Conservation (phyloP, 2,329 filamentous ascomycete genomes). For the Neospermospora avenae region DNA sequence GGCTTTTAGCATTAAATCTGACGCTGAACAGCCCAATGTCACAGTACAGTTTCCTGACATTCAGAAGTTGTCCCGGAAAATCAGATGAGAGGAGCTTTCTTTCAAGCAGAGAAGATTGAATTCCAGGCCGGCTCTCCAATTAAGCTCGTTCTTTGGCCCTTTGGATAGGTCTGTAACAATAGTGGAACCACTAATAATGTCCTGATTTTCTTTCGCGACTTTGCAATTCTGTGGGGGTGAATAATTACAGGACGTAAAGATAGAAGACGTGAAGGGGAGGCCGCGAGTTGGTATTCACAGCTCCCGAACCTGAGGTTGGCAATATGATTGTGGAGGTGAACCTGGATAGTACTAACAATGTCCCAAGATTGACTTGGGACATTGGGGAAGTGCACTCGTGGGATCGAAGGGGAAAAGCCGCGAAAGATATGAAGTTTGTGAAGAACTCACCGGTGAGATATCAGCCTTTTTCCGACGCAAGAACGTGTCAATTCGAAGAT, state of each 20-base stretch:
- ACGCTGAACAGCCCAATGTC: not conserved
- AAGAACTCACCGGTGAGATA: not conserved
- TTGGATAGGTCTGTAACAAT: not conserved
- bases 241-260: no score
- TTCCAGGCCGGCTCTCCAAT: not conserved
- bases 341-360: not conserved
- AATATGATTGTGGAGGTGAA: not conserved
- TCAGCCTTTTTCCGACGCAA: not conserved
- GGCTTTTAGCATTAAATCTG: not conserved
- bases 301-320: not conserved
- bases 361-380: not conserved
- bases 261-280: not conserved
- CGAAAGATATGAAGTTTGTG: not conserved
- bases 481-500: not conserved
- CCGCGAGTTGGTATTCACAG: not conserved
- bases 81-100: not conserved
- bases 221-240: not conserved
- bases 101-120: not conserved
- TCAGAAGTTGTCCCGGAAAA: not conserved
- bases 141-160: not conserved
- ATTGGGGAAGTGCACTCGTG: not conserved
- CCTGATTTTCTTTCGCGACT: not conserved
- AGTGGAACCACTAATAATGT: not conserved
- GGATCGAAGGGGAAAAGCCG: not conserved
- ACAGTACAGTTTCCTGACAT: not conserved